Percentiles rank a stretch among this genome's conserved stretches.
Evolutionary conservation across 1,284 basidiomycete species (phyloP).

Genomic region (Flammula alnicola): DNA sequence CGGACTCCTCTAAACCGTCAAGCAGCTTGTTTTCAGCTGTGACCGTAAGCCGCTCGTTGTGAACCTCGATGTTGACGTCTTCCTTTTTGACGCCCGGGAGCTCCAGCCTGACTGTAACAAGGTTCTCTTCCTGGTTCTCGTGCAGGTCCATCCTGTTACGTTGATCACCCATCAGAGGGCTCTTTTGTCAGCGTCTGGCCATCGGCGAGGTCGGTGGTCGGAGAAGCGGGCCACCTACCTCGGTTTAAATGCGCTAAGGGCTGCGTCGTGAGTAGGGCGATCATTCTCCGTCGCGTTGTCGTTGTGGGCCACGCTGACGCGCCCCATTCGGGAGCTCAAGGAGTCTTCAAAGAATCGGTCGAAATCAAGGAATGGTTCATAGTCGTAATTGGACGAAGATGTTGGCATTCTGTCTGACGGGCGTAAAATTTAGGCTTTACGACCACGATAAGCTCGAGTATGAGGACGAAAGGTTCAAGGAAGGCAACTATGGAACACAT

Average conservation of each 20-base stretch:
- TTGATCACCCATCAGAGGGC: no score
- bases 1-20: constrained; percentile 32
- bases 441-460: no score
- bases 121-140: constrained; percentile 39
- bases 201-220: background rate
- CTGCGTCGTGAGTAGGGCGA: constrained; percentile 7
- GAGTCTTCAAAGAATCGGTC: constrained; percentile 35
- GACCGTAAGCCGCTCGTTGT: constrained; percentile 41
- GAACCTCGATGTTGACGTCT: constrained; percentile 41
- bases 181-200: background rate
- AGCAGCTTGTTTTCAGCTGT: constrained; percentile 38
- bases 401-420: no score
- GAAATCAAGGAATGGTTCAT: constrained; percentile 36
- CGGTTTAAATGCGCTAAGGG: constrained; percentile 24
- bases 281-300: background rate
- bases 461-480: no score
- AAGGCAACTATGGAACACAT: no score
- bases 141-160: constrained; percentile 40
- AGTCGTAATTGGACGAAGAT: constrained; percentile 2
- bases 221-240: constrained; percentile 13
- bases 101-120: constrained; percentile 36
- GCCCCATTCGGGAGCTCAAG: constrained; percentile 13
- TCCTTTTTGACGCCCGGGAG: constrained; percentile 48
- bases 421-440: no score
- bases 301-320: constrained; percentile 11